Evolutionary conservation across 2,329 filamentous ascomycete species (phyloP).

Genomic region (Coleophoma crateriformis): DNA sequence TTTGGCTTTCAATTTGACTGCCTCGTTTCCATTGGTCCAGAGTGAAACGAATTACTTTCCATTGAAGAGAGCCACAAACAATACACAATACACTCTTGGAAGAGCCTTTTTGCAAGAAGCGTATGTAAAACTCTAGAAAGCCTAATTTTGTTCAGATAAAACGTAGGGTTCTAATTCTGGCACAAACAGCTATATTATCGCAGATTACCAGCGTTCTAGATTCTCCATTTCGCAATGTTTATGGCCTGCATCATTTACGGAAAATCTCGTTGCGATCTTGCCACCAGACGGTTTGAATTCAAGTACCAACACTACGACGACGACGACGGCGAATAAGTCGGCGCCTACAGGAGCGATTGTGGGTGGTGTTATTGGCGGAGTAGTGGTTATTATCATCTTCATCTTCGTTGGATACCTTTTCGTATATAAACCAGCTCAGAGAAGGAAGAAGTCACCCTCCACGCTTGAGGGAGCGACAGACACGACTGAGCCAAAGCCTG

Average conservation of each 20-base stretch:
- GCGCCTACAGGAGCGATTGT: background rate
- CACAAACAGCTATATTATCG: constrained; percentile 21
- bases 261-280: constrained; percentile 11
- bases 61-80: constrained; percentile 25
- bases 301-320: too few species aligned
- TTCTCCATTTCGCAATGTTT: constrained; percentile 24
- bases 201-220: constrained; percentile 29
- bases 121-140: background rate
- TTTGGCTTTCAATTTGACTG: constrained; percentile 27
- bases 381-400: background rate
- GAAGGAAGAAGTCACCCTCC: background rate
- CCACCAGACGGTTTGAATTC: background rate
- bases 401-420: background rate
- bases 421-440: background rate
- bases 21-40: constrained; percentile 23
- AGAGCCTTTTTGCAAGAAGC: constrained; percentile 34
- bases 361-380: background rate
- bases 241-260: constrained; percentile 1
- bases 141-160: background rate
- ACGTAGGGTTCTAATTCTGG: background rate
- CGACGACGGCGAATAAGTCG: too few species aligned
- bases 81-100: constrained; percentile 30
- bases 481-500: background rate
- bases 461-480: background rate
- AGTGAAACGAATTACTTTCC: constrained; percentile 28